These are phyloP conservation scores for Ilex aquifolium DNA, from an alignment of 257 asterid species.

Conservation along the genomic window DNA sequence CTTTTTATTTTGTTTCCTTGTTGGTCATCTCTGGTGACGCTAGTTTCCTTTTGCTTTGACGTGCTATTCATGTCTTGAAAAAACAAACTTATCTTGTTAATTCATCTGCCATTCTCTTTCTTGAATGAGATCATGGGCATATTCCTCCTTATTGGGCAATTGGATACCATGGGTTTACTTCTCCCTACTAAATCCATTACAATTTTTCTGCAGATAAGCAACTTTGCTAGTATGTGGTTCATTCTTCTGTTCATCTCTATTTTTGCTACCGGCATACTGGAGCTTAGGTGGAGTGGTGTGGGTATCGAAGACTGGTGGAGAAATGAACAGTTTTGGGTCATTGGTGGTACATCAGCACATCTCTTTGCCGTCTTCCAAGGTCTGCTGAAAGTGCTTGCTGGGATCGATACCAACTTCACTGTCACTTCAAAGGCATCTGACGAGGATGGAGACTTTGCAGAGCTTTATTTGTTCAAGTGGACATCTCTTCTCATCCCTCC, in stretches of 20 bases:
- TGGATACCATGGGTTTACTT: too few relatives aligned
- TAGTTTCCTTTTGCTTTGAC: too few relatives aligned
- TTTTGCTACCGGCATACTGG: slow-evolving; percentile 73
- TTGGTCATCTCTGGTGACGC: too few relatives aligned
- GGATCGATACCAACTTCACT: slow-evolving; percentile 83
- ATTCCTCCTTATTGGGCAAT: too few relatives aligned
- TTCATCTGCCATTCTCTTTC: too few relatives aligned
- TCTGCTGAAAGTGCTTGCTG: slow-evolving; percentile 78
- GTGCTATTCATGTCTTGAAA: too few relatives aligned
- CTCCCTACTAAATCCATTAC: background rate
- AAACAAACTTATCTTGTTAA: too few relatives aligned
- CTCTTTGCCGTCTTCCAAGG: slow-evolving; percentile 95
- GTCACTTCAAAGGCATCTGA: slow-evolving; percentile 83
- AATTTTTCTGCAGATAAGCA: slow-evolving; percentile 67
- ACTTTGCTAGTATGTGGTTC: slow-evolving; percentile 80
- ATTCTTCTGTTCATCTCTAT: slow-evolving; percentile 77
- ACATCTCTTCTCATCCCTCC: slow-evolving; percentile 86
- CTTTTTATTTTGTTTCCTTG: background rate
- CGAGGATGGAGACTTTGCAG: slow-evolving; percentile 72
- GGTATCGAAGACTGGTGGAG: slow-evolving; percentile 93
- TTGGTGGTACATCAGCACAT: slow-evolving; percentile 94
- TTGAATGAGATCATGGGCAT: too few relatives aligned
- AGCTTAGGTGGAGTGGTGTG: slow-evolving; percentile 90
- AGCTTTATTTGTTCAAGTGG: slow-evolving; percentile 87
- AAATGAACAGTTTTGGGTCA: slow-evolving; percentile 95